Percentiles rank a stretch among this genome's conserved stretches.
phyloP scores from a whole-genome alignment of 2,329 filamentous ascomycete species.

The Tolypocladium ovalisporum region DNA sequence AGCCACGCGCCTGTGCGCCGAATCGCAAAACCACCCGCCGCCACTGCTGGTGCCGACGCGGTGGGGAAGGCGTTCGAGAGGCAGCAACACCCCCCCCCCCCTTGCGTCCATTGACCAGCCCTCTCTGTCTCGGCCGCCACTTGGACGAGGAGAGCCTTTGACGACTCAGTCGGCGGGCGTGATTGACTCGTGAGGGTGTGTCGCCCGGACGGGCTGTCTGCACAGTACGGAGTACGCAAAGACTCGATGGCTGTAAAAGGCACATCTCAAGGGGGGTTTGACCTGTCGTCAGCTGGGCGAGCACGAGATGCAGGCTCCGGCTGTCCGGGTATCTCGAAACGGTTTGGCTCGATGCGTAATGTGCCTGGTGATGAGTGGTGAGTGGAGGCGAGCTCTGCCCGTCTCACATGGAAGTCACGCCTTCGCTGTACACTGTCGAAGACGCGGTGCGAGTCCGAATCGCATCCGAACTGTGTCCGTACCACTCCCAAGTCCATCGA shows the following conservation, averaged over 20 bases:
- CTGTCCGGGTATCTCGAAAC: no score
- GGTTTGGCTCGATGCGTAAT: neutral
- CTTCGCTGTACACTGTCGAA: neutral
- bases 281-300: neutral
- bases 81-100: neutral
- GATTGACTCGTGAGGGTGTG: neutral
- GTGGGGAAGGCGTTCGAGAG: neutral
- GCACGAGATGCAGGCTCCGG: no score
- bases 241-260: neutral
- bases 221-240: neutral
- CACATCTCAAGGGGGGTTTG: neutral
- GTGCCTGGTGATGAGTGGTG: neutral
- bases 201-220: neutral
- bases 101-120: neutral
- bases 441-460: neutral
- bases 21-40: constrained; percentile 1
- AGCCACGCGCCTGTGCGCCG: constrained; percentile 8
- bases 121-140: neutral
- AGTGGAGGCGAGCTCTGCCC: neutral
- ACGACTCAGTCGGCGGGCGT: constrained; percentile 1
- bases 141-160: neutral
- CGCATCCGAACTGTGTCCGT: neutral
- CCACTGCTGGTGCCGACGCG: neutral
- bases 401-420: neutral
- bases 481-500: neutral